Percentiles rank a stretch among this genome's conserved stretches.
Evolutionary conservation across 78 protist genomes (phyloP).

Genomic region (Speleostelium caveatum): DNA sequence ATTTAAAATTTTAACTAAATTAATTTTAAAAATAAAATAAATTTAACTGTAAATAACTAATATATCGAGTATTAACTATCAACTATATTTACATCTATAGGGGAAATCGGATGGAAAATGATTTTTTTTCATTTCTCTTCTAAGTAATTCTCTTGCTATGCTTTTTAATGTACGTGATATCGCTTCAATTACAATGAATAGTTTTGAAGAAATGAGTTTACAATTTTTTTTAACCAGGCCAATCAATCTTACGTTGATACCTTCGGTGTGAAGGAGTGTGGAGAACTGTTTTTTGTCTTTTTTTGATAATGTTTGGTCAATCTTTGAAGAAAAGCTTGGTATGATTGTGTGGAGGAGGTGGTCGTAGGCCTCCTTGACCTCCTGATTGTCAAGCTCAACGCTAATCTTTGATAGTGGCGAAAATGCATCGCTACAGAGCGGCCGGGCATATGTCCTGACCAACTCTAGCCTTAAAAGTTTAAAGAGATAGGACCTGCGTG

Average conservation of each 20-base stretch:
- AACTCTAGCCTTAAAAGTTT: constrained; percentile 67
- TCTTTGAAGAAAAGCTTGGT: constrained; percentile 21
- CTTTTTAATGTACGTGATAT: constrained; percentile 24
- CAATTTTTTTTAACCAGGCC: constrained; percentile 8
- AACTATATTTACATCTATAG: too few relatives aligned
- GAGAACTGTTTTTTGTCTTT: not conserved
- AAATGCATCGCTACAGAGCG: constrained; percentile 78
- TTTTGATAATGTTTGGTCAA: not conserved
- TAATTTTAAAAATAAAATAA: too few relatives aligned
- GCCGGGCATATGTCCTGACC: constrained; percentile 15
- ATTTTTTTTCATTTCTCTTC: constrained; percentile 76
- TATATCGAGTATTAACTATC: too few relatives aligned
- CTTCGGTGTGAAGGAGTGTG: constrained; percentile 27
- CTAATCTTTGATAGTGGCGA: constrained; percentile 56
- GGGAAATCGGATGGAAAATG: constrained; percentile 76
- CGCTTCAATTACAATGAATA: constrained; percentile 38
- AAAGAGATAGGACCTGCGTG: constrained; percentile 67
- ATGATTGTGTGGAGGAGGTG: constrained; percentile 22
- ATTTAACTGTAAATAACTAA: too few relatives aligned
- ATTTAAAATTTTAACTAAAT: constrained; percentile 49
- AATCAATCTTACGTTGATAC: constrained; percentile 44
- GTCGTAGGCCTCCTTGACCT: constrained; percentile 45
- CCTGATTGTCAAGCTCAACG: constrained; percentile 54
- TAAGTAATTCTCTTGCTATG: constrained; percentile 59
- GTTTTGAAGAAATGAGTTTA: not conserved